Conservation (phyloP, 2,329 filamentous ascomycete genomes). For the Keithomyces neogunnii region DNA sequence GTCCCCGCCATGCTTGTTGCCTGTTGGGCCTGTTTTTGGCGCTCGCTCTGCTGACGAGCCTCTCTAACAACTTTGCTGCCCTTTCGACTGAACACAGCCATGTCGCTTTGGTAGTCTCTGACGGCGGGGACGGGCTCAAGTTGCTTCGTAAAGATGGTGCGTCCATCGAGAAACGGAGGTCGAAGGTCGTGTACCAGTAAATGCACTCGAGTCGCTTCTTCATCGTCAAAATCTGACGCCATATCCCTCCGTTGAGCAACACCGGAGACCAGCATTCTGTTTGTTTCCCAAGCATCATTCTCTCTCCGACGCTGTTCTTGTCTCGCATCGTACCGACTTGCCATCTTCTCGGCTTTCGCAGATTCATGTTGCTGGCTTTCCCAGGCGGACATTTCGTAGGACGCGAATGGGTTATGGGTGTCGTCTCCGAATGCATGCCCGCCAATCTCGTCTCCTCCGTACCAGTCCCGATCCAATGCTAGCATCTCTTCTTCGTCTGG, state of each 20-base stretch:
- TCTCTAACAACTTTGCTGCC: constrained; percentile 91
- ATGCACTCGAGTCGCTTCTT: constrained; percentile 83
- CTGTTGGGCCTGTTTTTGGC: constrained; percentile 89
- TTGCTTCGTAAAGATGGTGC: constrained; percentile 95
- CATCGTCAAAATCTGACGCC: constrained; percentile 78
- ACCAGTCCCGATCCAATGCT: constrained; percentile 87
- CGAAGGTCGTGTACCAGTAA: constrained; percentile 87
- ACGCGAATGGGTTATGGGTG: constrained; percentile 83
- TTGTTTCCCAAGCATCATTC: constrained; percentile 97
- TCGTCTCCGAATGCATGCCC: constrained; percentile 83
- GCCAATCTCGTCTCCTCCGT: constrained; percentile 75
- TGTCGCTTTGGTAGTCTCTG: constrained; percentile 89
- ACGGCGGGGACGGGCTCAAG: constrained; percentile 91
- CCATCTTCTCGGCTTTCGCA: constrained; percentile 71
- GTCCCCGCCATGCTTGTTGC: constrained; percentile 91
- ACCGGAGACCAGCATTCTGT: constrained; percentile 93
- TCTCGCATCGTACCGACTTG: constrained; percentile 57
- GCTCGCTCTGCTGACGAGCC: constrained; percentile 81
- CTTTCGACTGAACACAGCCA: constrained; percentile 96
- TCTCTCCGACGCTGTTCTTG: constrained; percentile 84
- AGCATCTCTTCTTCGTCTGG: constrained; percentile 60
- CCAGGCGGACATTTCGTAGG: constrained; percentile 63
- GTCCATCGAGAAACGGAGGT: constrained; percentile 89
- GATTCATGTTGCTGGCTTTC: constrained; percentile 72
- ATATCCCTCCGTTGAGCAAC: constrained; percentile 85